Base-by-base conservation (phyloP, 352 stramenopile genomes). In the Aphanomyces astaci region DNA sequence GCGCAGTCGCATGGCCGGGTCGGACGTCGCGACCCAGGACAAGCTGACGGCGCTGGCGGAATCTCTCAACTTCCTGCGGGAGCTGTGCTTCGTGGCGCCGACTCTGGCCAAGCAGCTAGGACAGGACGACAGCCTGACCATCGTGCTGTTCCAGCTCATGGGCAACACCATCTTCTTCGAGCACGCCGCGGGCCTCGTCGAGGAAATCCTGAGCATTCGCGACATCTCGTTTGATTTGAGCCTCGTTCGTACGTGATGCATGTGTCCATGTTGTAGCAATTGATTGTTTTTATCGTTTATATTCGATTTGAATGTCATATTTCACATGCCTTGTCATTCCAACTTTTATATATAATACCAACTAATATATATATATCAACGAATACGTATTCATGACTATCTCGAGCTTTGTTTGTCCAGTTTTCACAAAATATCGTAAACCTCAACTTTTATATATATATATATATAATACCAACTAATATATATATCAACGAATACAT, bases 131-230 rank as follows among this genome's bases (percentile, higher is more conserved):
- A 82, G 83, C 5, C 87, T 98, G 2, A 81, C 98, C 11, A 79
- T 95, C 63, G 96, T 96, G 72, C 73, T 98, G n/a, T 98, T 98
- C 70, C 90, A 96, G 52, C 80, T 98, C 51, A 87, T 98, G 76
- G 76, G 80, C 3, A 84, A 96, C 64, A 74, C 87, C 62, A 82
- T 81, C 51, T 92, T 91, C 70, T 98, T 98, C 72, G 92, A 98
- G 71, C 85, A 85, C 45, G 88, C 91, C 2, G 90, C 90, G 0
- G 80, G 85, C 0, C 76, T 98, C 11, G 90, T 97, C 45, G 94
- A 98, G 71, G 93, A 98, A 72, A 92, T 98, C 67, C 72, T 98
- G 27, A 91, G 89, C 5, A 78, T 96, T 27, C 75, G 91, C 24
- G 88, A 92, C 10, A 74, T 87, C 55, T 86, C 76, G 25, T 89